Conservation (phyloP, 2,329 filamentous ascomycete genomes). For the Chaetomium sp. region DNA sequence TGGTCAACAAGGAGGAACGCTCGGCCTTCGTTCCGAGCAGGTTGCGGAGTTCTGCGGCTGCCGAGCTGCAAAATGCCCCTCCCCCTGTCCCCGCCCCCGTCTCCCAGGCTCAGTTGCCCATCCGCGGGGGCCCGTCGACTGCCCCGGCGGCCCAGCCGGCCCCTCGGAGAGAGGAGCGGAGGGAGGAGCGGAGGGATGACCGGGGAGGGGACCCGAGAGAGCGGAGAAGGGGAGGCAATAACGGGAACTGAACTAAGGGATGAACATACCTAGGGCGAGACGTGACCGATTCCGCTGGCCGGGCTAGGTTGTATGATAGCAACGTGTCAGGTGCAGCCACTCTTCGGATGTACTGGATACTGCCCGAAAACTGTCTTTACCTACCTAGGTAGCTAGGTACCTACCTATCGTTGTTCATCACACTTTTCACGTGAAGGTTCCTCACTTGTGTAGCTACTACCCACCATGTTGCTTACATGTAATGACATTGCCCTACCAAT, state of each 20-base stretch:
- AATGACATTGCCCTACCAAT: too few relatives aligned
- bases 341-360: neutral
- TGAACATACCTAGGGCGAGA: neutral
- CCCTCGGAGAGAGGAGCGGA: neutral
- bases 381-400: too few relatives aligned
- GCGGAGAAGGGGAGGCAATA: neutral
- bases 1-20: neutral
- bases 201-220: too few relatives aligned
- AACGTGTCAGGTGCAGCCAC: neutral
- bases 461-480: too few relatives aligned
- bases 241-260: neutral
- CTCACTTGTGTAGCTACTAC: too few relatives aligned
- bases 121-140: neutral
- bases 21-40: neutral
- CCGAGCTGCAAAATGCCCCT: neutral
- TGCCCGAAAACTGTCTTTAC: neutral
- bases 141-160: too few relatives aligned
- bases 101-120: neutral
- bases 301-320: neutral
- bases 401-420: neutral
- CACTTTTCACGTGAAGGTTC: neutral
- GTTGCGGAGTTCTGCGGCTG: neutral
- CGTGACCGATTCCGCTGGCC: neutral
- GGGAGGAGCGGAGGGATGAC: too few relatives aligned
- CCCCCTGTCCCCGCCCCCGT: neutral